Conservation (phyloP, 129 eudicot species). For the Deinandra increscens region DNA sequence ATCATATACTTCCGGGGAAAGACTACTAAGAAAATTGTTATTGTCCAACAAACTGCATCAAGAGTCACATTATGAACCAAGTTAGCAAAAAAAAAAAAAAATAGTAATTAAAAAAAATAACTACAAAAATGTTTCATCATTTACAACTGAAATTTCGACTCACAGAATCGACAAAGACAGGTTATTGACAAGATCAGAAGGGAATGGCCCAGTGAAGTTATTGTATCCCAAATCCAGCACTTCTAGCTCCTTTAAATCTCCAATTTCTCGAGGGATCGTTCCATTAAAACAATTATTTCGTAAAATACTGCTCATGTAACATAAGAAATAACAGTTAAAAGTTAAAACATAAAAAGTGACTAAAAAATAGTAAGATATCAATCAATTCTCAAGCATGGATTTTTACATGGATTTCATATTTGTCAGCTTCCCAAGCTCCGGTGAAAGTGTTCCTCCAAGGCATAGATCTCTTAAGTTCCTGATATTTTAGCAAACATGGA, state of each 20-base stretch:
- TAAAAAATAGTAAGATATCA: not conserved
- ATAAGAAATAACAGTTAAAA: slow-evolving; percentile 15
- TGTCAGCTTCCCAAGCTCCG: slow-evolving; percentile 58
- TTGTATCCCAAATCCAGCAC: slow-evolving; percentile 71
- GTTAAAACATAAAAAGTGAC: slow-evolving; percentile 8
- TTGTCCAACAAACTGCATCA: slow-evolving; percentile 54
- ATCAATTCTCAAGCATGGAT: not conserved
- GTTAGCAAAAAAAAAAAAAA: slow-evolving; percentile 19
- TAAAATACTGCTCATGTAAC: slow-evolving; percentile 38
- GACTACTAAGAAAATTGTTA: slow-evolving; percentile 46
- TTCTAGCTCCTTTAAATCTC: slow-evolving; percentile 57
- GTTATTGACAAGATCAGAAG: slow-evolving; percentile 48
- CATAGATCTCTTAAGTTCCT: slow-evolving; percentile 65
- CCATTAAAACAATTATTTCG: slow-evolving; percentile 65
- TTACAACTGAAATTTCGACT: slow-evolving; percentile 25
- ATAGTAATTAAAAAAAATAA: too few species aligned
- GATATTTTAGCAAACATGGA: slow-evolving; percentile 2
- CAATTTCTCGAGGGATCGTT: slow-evolving; percentile 56
- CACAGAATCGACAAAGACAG: slow-evolving; percentile 60
- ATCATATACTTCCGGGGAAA: slow-evolving; percentile 45
- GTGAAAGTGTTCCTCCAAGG: slow-evolving; percentile 66
- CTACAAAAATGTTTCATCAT: not conserved
- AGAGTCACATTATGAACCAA: not conserved
- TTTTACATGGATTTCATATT: slow-evolving; percentile 62
- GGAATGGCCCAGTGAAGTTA: slow-evolving; percentile 51